These are phyloP conservation scores for Annona cherimola DNA, from an alignment of 164 flowering plant genomes.

Conservation along the genomic window DNA sequence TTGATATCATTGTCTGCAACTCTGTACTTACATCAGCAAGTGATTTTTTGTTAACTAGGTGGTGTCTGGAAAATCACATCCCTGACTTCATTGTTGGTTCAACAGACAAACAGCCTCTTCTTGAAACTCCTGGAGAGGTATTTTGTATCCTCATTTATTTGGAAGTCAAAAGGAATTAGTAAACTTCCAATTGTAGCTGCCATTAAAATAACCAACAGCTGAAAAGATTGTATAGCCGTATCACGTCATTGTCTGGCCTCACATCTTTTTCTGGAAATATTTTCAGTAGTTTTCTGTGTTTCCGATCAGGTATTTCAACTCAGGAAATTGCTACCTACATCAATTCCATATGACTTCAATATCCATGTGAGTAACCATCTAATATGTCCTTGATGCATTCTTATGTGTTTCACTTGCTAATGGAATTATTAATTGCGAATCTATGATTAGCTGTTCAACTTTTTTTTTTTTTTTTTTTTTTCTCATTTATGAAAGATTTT, in stretches of 20 bases:
- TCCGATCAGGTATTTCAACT: conserved; percentile 71
- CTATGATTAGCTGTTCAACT: background rate
- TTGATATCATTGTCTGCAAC: background rate
- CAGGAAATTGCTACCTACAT: conserved; percentile 80
- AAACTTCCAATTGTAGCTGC: background rate
- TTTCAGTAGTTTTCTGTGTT: background rate
- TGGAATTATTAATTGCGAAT: background rate
- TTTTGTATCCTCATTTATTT: conserved; percentile 2
- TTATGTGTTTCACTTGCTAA: background rate
- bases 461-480: too few species aligned
- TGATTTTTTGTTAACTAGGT: conserved; percentile 32
- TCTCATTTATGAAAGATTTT: too few species aligned
- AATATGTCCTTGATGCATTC: too few species aligned
- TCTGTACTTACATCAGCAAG: background rate
- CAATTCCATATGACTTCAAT: conserved; percentile 78
- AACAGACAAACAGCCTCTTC: conserved; percentile 75
- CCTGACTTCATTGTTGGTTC: conserved; percentile 73
- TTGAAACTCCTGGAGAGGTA: conserved; percentile 98
- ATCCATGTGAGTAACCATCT: conserved; percentile 68
- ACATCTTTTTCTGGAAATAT: background rate
- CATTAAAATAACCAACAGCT: background rate
- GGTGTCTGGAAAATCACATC: conserved; percentile 40
- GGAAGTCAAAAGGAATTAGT: background rate
- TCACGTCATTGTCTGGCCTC: background rate
- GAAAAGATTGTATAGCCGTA: background rate